phyloP scores from a whole-genome alignment of 129 eudicot genomes.

The Tagetes patula region DNA sequence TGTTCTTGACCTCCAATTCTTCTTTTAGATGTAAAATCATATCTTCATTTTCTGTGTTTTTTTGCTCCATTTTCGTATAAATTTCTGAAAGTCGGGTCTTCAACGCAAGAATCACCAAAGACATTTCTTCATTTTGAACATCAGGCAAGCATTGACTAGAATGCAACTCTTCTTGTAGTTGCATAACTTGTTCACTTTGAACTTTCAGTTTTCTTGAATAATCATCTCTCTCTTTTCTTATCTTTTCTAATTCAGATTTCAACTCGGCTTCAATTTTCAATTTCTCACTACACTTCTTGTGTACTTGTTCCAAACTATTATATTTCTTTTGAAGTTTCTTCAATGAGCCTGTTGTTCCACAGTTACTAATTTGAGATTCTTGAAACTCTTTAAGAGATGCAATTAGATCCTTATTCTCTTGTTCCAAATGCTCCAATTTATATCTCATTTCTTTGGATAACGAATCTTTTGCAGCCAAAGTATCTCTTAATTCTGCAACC shows the following conservation, averaged over 20 bases:
- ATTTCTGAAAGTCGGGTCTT: slow-evolving; percentile 45
- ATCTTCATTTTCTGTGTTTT: slow-evolving; percentile 36
- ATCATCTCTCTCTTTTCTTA: slow-evolving; percentile 35
- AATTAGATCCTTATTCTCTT: slow-evolving; percentile 54
- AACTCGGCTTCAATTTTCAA: slow-evolving; percentile 59
- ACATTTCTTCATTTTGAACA: slow-evolving; percentile 46
- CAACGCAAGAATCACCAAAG: slow-evolving; percentile 41
- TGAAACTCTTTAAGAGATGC: slow-evolving; percentile 53
- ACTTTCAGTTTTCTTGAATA: slow-evolving; percentile 38
- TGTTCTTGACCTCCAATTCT: slow-evolving; percentile 38
- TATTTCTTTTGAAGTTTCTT: slow-evolving; percentile 50
- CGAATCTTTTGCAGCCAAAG: slow-evolving; percentile 52
- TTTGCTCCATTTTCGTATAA: slow-evolving; percentile 31
- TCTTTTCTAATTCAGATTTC: slow-evolving; percentile 43
- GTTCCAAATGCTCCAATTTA: slow-evolving; percentile 51
- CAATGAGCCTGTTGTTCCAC: slow-evolving; percentile 37
- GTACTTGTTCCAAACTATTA: slow-evolving; percentile 55
- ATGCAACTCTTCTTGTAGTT: slow-evolving; percentile 46
- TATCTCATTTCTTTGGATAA: slow-evolving; percentile 47
- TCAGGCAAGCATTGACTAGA: slow-evolving; percentile 38
- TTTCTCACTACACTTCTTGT: slow-evolving; percentile 41
- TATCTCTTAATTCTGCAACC: slow-evolving; percentile 47
- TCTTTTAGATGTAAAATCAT: slow-evolving; percentile 34
- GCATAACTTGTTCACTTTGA: slow-evolving; percentile 40
- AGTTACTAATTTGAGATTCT: slow-evolving; percentile 46